Conservation (phyloP, 225 moss, liverwort and hornwort genomes). For the Lunularia cruciata region DNA sequence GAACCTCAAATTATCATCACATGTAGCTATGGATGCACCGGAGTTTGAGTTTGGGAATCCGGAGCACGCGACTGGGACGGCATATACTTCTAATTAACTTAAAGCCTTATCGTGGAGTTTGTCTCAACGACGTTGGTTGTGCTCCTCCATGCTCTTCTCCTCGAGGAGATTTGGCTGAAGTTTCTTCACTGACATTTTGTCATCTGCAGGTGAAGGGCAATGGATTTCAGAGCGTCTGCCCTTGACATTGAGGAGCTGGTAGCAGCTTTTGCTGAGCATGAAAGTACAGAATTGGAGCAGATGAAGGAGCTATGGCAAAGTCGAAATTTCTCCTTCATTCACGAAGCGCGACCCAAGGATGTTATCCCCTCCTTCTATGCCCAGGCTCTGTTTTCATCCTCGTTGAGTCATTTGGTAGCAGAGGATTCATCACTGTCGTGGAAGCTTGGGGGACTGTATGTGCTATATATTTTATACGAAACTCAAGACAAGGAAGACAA, state of each 20-base stretch:
- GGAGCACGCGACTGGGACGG: no score
- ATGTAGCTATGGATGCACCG: no score
- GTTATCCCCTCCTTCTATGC: slow-evolving; percentile 71
- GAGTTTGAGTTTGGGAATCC: no score
- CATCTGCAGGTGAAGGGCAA: no score
- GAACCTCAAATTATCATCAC: no score
- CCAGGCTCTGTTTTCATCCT: slow-evolving; percentile 77
- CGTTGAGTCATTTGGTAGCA: slow-evolving; percentile 56
- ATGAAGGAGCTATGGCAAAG: slow-evolving; percentile 72
- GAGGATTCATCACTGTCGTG: slow-evolving; percentile 54
- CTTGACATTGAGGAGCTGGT: slow-evolving; percentile 42
- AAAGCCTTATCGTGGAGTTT: no score
- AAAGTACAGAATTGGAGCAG: slow-evolving; percentile 49
- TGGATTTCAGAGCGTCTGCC: slow-evolving; percentile 43
- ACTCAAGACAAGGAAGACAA: slow-evolving; percentile 66
- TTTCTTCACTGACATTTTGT: no score
- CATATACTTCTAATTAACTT: no score
- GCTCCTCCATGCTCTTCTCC: no score
- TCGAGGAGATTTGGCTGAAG: no score
- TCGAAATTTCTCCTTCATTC: slow-evolving; percentile 85
- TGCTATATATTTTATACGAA: slow-evolving; percentile 64
- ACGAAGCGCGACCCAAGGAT: slow-evolving; percentile 91
- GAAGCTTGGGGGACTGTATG: slow-evolving; percentile 70
- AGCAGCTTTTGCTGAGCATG: slow-evolving; percentile 33
- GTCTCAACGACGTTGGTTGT: no score